Percentiles rank a stretch among this genome's conserved stretches.
phyloP scores from a whole-genome alignment of 1,139 yeast genomes.

The Nakaseomyces kungkrabaensis region DNA sequence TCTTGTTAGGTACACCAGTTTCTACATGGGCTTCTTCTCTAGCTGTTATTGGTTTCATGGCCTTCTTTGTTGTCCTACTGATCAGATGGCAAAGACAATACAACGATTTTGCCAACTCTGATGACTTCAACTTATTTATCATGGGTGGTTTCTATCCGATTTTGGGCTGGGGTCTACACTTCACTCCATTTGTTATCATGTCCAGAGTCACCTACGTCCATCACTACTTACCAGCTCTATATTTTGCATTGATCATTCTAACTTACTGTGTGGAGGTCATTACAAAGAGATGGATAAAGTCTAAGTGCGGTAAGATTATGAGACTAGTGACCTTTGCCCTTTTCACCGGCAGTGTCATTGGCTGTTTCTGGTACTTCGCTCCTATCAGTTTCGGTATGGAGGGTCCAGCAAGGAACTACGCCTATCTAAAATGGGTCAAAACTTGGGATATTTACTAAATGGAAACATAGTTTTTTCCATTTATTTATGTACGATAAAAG shows the following conservation, averaged over 20 bases:
- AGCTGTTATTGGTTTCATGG: slow-evolving; percentile 56
- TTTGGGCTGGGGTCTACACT: slow-evolving; percentile 93
- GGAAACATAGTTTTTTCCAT: not conserved
- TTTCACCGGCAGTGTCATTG: slow-evolving; percentile 50
- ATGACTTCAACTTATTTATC: slow-evolving; percentile 37
- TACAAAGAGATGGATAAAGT: slow-evolving; percentile 35
- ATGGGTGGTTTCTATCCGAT: slow-evolving; percentile 89
- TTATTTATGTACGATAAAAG: not conserved
- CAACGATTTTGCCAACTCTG: slow-evolving; percentile 44
- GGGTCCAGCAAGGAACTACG: slow-evolving; percentile 62
- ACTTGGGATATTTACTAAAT: slow-evolving; percentile 55
- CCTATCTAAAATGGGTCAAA: slow-evolving; percentile 63
- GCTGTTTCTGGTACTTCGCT: slow-evolving; percentile 62
- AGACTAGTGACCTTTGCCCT: slow-evolving; percentile 31
- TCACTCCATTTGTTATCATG: slow-evolving; percentile 85
- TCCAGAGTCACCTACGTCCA: slow-evolving; percentile 97
- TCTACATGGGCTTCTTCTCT: slow-evolving; percentile 85
- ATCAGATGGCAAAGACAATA: slow-evolving; percentile 93
- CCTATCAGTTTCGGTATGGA: slow-evolving; percentile 86
- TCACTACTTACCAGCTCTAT: slow-evolving; percentile 93
- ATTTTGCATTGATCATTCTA: slow-evolving; percentile 82
- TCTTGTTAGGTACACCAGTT: slow-evolving; percentile 85
- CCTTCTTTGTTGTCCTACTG: slow-evolving; percentile 47
- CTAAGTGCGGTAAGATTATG: slow-evolving; percentile 25
- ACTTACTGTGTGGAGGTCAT: slow-evolving; percentile 66